Evolutionary conservation across 139 green algal genomes (phyloP).

Genomic region (Coccomyxa sp.): DNA sequence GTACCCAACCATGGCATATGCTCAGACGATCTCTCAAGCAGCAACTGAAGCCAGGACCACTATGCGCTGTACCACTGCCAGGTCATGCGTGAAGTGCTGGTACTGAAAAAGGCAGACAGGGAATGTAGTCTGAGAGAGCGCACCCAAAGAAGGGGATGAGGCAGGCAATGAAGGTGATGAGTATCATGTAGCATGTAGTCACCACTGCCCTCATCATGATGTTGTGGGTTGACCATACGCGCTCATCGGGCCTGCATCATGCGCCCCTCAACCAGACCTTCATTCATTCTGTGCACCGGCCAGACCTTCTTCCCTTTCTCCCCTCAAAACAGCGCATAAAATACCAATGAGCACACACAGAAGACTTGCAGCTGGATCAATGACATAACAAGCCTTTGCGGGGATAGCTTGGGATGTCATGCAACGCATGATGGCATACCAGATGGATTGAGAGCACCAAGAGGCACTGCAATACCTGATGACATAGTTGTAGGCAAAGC

Average conservation of each 20-base stretch:
- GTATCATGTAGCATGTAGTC: slow-evolving; percentile 24
- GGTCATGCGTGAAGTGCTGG: background rate
- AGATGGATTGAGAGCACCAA: background rate
- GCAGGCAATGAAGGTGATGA: slow-evolving; percentile 25
- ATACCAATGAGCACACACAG: background rate
- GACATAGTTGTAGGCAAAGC: slow-evolving; percentile 4
- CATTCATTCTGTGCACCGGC: background rate
- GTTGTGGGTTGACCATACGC: slow-evolving; percentile 16
- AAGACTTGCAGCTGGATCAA: too few species aligned
- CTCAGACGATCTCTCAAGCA: too few species aligned
- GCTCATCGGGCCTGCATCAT: background rate
- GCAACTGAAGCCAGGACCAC: too few species aligned
- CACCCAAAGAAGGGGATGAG: slow-evolving; percentile 24
- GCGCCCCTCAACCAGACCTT: background rate
- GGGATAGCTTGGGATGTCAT: background rate
- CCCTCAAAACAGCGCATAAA: background rate
- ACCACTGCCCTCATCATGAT: slow-evolving; percentile 11
- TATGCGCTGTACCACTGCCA: background rate
- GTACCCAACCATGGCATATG: too few species aligned
- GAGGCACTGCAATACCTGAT: too few species aligned
- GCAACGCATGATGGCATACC: background rate
- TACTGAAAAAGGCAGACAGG: background rate
- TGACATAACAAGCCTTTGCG: too few species aligned
- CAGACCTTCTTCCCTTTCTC: background rate
- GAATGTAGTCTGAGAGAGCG: background rate